Conservation (phyloP, 805 yeast species). For the Yamadazyma laniorum region DNA sequence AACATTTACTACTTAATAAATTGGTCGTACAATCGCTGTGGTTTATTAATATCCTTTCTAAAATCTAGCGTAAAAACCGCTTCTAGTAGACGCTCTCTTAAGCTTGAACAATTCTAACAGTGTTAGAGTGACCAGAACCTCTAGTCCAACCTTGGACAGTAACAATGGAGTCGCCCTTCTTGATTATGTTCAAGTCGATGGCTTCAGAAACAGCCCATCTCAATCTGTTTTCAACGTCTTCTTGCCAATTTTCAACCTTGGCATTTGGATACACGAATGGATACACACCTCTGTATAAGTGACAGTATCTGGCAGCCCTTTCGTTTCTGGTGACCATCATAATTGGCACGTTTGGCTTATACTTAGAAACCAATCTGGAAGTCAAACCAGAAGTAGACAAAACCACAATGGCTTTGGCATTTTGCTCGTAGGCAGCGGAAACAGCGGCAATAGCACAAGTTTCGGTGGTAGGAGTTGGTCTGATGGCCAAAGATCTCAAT, state of each 20-base stretch:
- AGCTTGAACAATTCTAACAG: conserved; percentile 87
- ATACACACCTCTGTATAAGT: conserved; percentile 97
- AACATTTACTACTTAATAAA: not conserved
- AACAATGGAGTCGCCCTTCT: conserved; percentile 84
- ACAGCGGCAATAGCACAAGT: conserved; percentile 98
- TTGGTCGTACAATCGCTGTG: too few species aligned
- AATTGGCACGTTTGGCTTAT: conserved; percentile 96
- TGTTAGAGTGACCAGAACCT: conserved; percentile 98
- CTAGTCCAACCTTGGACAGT: conserved; percentile 99
- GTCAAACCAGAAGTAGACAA: conserved; percentile 94
- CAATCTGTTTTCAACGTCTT: conserved; percentile 93
- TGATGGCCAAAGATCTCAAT: conserved; percentile 77
- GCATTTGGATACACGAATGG: conserved; percentile 81
- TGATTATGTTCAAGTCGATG: conserved; percentile 77
- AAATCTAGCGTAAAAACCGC: conserved; percentile 1
- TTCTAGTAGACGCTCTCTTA: conserved; percentile 34
- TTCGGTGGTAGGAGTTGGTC: conserved; percentile 92
- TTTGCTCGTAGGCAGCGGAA: conserved; percentile 92
- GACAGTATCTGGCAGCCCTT: conserved; percentile 90
- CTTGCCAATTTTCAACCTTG: conserved; percentile 82
- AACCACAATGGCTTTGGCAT: conserved; percentile 95
- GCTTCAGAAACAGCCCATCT: conserved; percentile 92
- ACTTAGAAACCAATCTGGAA: conserved; percentile 94
- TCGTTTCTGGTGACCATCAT: conserved; percentile 97
- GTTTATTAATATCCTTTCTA: conserved; percentile 3